Conservation (phyloP, 768 basidiomycete species). For the Coprinopsis strossmayeri region DNA sequence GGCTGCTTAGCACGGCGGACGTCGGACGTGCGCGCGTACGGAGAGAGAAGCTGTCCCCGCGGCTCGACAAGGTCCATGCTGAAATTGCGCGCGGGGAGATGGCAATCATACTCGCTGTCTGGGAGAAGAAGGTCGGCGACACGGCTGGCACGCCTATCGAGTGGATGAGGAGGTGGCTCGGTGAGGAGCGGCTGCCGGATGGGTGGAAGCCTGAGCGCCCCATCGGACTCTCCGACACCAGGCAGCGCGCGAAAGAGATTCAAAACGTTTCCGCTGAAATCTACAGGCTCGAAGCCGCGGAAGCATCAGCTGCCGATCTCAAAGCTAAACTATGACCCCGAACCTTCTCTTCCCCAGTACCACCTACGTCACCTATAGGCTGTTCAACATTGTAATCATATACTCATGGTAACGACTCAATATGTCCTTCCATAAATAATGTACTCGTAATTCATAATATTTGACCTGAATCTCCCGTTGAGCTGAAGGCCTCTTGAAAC, state of each 20-base stretch:
- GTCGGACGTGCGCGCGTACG: conserved; percentile 46
- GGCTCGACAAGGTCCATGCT: conserved; percentile 39
- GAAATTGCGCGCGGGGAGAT: conserved; percentile 67
- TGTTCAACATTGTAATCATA: too few relatives aligned
- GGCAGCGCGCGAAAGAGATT: conserved; percentile 26
- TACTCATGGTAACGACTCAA: too few relatives aligned
- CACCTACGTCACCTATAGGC: too few relatives aligned
- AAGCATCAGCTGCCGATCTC: not conserved
- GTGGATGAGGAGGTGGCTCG: conserved; percentile 44
- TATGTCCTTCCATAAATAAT: too few relatives aligned
- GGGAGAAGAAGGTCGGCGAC: conserved; percentile 30
- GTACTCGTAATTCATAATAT: too few relatives aligned
- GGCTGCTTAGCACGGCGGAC: conserved; percentile 31
- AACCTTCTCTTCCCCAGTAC: not conserved
- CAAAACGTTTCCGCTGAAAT: conserved; percentile 20
- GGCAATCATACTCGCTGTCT: conserved; percentile 55
- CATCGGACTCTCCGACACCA: conserved; percentile 29
- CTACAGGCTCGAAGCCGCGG: conserved; percentile 17
- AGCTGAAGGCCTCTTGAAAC: too few relatives aligned
- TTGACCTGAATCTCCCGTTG: too few relatives aligned
- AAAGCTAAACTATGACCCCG: not conserved
- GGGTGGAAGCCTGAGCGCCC: conserved; percentile 33
- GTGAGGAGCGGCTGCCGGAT: conserved; percentile 44
- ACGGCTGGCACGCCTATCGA: conserved; percentile 39
- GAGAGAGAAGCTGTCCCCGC: conserved; percentile 38